Percentiles rank a stretch among this genome's conserved stretches.
Conservation (phyloP, 495 filamentous ascomycete species). For the Apiosordaria backusii region DNA sequence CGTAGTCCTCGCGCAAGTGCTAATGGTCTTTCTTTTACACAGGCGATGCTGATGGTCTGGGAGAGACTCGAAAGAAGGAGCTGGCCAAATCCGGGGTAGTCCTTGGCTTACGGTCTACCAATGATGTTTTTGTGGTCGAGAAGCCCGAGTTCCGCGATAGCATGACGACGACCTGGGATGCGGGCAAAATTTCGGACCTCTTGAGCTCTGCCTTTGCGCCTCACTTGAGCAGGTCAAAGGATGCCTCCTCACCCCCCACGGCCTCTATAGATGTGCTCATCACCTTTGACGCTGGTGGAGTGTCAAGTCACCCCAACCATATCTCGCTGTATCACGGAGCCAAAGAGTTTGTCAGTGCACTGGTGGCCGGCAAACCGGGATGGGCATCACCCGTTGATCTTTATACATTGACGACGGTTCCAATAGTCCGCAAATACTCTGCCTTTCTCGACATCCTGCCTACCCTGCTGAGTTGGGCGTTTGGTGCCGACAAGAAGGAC, state of each 20-base stretch:
- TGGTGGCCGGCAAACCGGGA: conserved; percentile 60
- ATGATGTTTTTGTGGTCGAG: conserved; percentile 80
- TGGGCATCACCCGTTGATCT: conserved; percentile 72
- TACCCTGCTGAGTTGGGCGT: conserved; percentile 52
- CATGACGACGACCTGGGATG: conserved; percentile 73
- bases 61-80: conserved; percentile 75
- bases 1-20: not conserved
- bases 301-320: conserved; percentile 90
- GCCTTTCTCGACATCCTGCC: conserved; percentile 68
- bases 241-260: conserved; percentile 39
- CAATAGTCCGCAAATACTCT: conserved; percentile 73
- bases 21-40: not conserved
- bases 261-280: conserved; percentile 76
- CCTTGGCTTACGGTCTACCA: conserved; percentile 66
- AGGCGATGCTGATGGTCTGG: conserved; percentile 85
- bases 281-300: conserved; percentile 78
- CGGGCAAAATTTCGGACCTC: conserved; percentile 62
- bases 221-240: conserved; percentile 41
- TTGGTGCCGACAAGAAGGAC: conserved; percentile 36
- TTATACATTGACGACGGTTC: conserved; percentile 74
- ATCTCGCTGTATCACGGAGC: conserved; percentile 81
- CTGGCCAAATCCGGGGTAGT: conserved; percentile 69
- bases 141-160: conserved; percentile 80
- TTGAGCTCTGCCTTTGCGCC: conserved; percentile 68
- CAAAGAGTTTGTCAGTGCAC: conserved; percentile 58